Base-by-base conservation (phyloP, 2,329 filamentous ascomycete species). In the Phaeosphaeria sp. region DNA sequence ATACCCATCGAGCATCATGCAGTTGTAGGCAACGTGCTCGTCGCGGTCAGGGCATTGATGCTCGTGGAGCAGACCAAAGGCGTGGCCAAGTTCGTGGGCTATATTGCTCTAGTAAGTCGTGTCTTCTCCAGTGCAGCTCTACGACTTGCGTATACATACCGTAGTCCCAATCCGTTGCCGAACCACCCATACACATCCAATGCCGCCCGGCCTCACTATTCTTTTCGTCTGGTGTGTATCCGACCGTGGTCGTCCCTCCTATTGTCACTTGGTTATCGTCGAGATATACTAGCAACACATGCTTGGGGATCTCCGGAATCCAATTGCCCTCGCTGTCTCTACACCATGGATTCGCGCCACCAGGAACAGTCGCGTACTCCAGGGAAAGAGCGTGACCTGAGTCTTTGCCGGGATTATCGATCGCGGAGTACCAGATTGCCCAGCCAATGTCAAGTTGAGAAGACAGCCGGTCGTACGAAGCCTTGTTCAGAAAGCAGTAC, bases 41-140 rank as follows among this genome's bases (percentile, higher is more conserved):
- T 55, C 53, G 22, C 53, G 53, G 27, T 55, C 53, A 22, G 47
- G 47, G 20, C 53, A 39, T 6, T 39, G 42, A n/a, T 55, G 47
- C 6, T 55, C 53, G 40, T 56, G 53, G 17, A 51, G 33, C 1
- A 56, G 30, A 3, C 53, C 48, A 18, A 51, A 56, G 17, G 42
- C 44, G 42, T 56, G 53, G 11, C 53, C 40, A 22, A 51, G 2
- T 40, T 49, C 24, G 9, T 24, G 47, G 4, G n/a, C 17, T 43
- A 43, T 7, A 27, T 54, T 13, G 44, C n/a, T 42, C n/a, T 1
- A 42, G 46, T 18, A 49, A 33, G 13, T 15, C 6, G 9, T 25
- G 25, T 22, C 21, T 17, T 46, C n/a, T 46, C 22, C 18, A 25
- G 5, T 43, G 9, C 8, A 18, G n/a, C 3, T 22, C 24, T 17